phyloP scores from a whole-genome alignment of 768 basidiomycete species.

The Suillus subaureus region DNA sequence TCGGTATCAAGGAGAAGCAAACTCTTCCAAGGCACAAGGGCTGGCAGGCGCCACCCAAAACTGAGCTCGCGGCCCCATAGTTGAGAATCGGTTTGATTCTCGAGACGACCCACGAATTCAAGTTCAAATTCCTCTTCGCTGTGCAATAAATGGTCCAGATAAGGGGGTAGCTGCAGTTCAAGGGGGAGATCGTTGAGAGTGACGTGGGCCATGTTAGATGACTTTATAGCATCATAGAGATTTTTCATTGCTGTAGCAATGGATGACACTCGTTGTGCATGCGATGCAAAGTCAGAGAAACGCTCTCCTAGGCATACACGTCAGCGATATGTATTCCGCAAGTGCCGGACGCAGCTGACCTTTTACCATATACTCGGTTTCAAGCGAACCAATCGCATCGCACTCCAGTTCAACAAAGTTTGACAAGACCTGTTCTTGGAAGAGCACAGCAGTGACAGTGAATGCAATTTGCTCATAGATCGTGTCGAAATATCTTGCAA shows the following conservation, averaged over 20 bases:
- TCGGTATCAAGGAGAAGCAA: slow-evolving; percentile 73
- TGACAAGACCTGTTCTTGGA: slow-evolving; percentile 84
- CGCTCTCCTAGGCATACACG: slow-evolving; percentile 48
- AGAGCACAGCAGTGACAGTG: slow-evolving; percentile 88
- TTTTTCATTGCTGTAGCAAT: slow-evolving; percentile 80
- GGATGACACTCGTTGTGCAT: slow-evolving; percentile 66
- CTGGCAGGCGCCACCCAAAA: slow-evolving; percentile 72
- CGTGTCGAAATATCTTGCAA: slow-evolving; percentile 79
- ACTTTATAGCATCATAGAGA: slow-evolving; percentile 79
- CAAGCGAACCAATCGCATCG: slow-evolving; percentile 65
- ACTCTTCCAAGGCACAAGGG: slow-evolving; percentile 90
- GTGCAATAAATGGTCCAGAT: slow-evolving; percentile 71
- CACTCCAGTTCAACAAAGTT: slow-evolving; percentile 88
- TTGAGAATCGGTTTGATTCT: slow-evolving; percentile 52
- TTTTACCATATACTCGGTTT: slow-evolving; percentile 69
- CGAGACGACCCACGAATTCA: slow-evolving; percentile 51
- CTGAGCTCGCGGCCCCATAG: slow-evolving; percentile 70
- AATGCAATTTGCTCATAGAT: slow-evolving; percentile 91
- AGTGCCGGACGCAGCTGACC: slow-evolving; percentile 49
- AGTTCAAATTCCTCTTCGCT: slow-evolving; percentile 59
- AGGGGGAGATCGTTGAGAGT: slow-evolving; percentile 78
- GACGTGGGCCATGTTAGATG: slow-evolving; percentile 74
- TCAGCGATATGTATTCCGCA: slow-evolving; percentile 13
- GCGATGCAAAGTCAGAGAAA: slow-evolving; percentile 55
- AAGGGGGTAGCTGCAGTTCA: slow-evolving; percentile 85